These are phyloP conservation scores for Fusarium pseudocircinatum DNA, from an alignment of 2,329 filamentous ascomycete species.

Conservation along the genomic window DNA sequence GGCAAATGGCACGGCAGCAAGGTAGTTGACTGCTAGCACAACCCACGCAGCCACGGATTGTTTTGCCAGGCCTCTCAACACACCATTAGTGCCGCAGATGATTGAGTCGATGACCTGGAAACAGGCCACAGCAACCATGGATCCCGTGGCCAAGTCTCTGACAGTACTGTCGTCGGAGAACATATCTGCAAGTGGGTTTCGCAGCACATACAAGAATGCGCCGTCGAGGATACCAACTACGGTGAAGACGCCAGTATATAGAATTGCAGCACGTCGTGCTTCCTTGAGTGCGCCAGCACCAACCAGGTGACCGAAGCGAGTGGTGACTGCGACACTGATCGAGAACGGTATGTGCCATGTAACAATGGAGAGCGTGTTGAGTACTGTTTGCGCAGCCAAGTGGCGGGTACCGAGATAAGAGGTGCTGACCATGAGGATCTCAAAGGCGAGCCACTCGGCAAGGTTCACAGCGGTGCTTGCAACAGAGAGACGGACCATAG, in stretches of 20 bases:
- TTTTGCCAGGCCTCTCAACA: conserved; percentile 31
- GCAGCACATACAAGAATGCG: conserved; percentile 22
- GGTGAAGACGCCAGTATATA: conserved; percentile 28
- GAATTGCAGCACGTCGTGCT: conserved; percentile 20
- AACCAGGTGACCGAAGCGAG: conserved; percentile 54
- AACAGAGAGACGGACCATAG: conserved; percentile 51
- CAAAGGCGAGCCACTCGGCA: conserved; percentile 56
- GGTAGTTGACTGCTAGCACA: conserved; percentile 32
- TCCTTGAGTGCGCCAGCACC: conserved; percentile 44
- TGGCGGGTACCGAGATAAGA: conserved; percentile 56
- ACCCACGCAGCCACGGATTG: conserved; percentile 36
- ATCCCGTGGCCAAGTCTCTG: conserved; percentile 15
- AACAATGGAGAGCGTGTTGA: conserved; percentile 53
- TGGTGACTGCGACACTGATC: conserved; percentile 54
- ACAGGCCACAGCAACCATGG: conserved; percentile 28
- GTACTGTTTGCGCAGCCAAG: conserved; percentile 53
- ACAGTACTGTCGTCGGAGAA: conserved; percentile 32
- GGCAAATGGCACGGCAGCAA: conserved; percentile 32
- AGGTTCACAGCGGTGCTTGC: conserved; percentile 54
- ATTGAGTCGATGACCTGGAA: conserved; percentile 34
- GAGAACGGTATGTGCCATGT: conserved; percentile 57
- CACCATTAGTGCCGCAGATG: conserved; percentile 34
- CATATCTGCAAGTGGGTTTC: conserved; percentile 19
- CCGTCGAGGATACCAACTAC: conserved; percentile 27
- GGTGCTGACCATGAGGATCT: conserved; percentile 57